Base-by-base conservation (phyloP, 768 basidiomycete species). In the Coprinopsis sp. region DNA sequence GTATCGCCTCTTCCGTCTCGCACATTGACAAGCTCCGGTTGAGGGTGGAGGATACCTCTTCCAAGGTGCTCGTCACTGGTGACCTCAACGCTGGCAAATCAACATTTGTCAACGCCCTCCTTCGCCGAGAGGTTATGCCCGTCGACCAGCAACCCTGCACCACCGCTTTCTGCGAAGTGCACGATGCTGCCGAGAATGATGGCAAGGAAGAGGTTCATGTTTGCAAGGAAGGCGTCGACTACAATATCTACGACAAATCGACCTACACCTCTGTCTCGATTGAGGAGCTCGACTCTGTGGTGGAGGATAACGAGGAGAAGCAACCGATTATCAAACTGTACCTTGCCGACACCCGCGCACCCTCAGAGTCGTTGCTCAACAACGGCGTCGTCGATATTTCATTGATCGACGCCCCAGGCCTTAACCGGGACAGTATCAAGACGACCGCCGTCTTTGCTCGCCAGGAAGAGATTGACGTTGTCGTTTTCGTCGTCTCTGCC, bases 21-120 rank as follows among this genome's bases (percentile, higher is more conserved):
- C 93, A 97, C 61, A 79, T 98, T 50, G 78, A 86, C 50, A 87
- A 86, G 55, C 84, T 99, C 51, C 84, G 85, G 27, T 74, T 79
- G 40, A 90, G 96, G 31, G 83, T 98, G 12, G 75, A 87, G 62
- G 94, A 97, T 64, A 91, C 84, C 5, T 87, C 91, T 1, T 95
- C 92, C 58, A 91, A 96, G 64, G 92, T 99, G 40, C 82, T 99
- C 53, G 92, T 99, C 49, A 98, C 96, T 19, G 96, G 96, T 50
- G 96, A 99, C 63, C 76, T 99, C 49, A 99, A 99, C 63, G 88
- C 96, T 28, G 96, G 96, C 58, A 99, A 99, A 68, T 96, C 93
- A 16, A 98, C 96, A 0, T 90, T 99, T 61, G 91, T 99, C 62
- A 99, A 99, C 60, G 91, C 95, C 4, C 73, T 99, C 27, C 80